A percentile compares a stretch with the other conserved stretches of the same genome.
These are phyloP conservation scores for Amaranthus palmeri DNA, from an alignment of 148 eudicot genomes.

Conservation along the genomic window DNA sequence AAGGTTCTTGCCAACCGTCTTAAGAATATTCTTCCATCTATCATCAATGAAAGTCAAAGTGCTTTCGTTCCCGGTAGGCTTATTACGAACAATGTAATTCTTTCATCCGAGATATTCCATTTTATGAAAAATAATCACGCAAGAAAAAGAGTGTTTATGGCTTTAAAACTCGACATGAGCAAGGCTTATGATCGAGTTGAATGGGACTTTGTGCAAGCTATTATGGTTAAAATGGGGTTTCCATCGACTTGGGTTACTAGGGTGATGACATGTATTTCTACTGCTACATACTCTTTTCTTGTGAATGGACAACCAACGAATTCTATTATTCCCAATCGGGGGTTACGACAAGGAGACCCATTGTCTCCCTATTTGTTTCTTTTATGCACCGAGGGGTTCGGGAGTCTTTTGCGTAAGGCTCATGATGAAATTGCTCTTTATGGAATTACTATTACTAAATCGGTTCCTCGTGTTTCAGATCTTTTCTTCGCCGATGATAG, in stretches of 20 bases:
- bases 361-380: not conserved
- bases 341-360: not conserved
- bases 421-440: not conserved
- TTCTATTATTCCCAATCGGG: not conserved
- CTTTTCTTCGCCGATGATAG: not conserved
- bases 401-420: not conserved
- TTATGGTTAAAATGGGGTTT: not conserved
- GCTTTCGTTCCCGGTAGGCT: not conserved
- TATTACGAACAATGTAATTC: not conserved
- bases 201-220: not conserved
- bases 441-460: not conserved
- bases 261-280: not conserved
- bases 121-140: not conserved
- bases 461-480: not conserved
- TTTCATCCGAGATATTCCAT: not conserved
- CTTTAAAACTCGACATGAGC: not conserved
- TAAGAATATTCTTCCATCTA: not conserved
- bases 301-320: not conserved
- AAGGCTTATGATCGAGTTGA: not conserved
- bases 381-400: not conserved
- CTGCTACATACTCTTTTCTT: not conserved
- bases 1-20: not conserved
- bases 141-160: not conserved
- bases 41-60: not conserved
- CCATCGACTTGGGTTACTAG: not conserved